phyloP scores from a whole-genome alignment of 1,284 basidiomycete species.

The Tausonia pullulans region DNA sequence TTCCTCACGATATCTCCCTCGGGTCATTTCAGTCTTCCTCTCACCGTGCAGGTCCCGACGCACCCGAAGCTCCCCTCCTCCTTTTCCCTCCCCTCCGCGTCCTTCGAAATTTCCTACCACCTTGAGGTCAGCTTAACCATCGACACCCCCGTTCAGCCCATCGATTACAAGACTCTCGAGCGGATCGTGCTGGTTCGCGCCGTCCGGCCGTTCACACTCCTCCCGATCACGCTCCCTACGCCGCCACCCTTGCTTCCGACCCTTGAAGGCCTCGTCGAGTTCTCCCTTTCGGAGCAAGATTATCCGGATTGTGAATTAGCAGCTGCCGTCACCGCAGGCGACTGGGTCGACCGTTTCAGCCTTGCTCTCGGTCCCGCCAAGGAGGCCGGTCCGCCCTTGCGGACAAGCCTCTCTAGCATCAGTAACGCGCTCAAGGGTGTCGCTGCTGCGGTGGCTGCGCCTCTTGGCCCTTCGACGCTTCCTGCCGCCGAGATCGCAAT shows the following conservation, averaged over 20 bases:
- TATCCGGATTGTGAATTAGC: not conserved
- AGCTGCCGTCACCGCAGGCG: not conserved
- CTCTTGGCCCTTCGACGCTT: not conserved
- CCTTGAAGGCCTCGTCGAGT: slow-evolving; percentile 12
- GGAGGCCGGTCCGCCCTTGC: not conserved
- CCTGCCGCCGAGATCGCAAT: not conserved
- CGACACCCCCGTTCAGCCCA: slow-evolving; percentile 21
- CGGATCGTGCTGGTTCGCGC: slow-evolving; percentile 23
- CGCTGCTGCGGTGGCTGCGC: not conserved
- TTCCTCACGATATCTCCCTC: too few relatives aligned
- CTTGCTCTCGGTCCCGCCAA: not conserved
- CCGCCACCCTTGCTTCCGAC: slow-evolving; percentile 4
- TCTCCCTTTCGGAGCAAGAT: not conserved
- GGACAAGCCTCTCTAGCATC: not conserved
- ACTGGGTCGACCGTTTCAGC: not conserved
- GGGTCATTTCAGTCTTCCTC: slow-evolving; percentile 21
- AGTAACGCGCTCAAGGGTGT: not conserved
- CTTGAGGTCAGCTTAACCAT: slow-evolving; percentile 25
- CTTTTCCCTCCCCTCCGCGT: slow-evolving; percentile 21
- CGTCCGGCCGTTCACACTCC: slow-evolving; percentile 25
- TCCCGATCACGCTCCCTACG: slow-evolving; percentile 28
- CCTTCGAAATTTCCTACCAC: slow-evolving; percentile 28
- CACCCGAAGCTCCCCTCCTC: slow-evolving; percentile 27
- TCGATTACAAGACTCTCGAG: not conserved
- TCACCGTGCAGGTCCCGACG: slow-evolving; percentile 29